Evolutionary conservation across 768 basidiomycete genomes (phyloP).

Genomic region (Rubroboletus satanas): DNA sequence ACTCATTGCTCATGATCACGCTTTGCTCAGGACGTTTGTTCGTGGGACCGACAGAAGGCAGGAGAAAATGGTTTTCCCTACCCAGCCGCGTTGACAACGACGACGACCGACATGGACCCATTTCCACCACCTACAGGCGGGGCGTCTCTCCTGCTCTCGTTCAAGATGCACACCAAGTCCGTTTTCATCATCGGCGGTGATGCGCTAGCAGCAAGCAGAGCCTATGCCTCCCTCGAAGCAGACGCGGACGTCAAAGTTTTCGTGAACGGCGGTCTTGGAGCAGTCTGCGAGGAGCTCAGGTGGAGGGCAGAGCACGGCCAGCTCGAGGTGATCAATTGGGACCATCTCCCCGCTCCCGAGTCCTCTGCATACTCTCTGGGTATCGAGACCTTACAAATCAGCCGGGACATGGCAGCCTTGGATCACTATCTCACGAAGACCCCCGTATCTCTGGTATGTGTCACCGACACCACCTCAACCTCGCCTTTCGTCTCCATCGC

Average conservation of each 20-base stretch:
- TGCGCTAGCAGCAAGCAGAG: constrained; percentile 79
- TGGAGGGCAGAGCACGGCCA: constrained; percentile 58
- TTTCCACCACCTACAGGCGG: constrained; percentile 50
- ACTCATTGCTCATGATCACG: constrained; percentile 10
- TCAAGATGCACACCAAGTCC: constrained; percentile 50
- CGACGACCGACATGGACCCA: constrained; percentile 16
- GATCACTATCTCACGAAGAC: constrained; percentile 41
- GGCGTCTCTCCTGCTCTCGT: constrained; percentile 77
- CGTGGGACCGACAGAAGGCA: neutral
- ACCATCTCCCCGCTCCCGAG: constrained; percentile 36
- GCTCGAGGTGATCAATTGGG: constrained; percentile 56
- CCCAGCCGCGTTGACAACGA: neutral
- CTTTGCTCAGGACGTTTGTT: neutral
- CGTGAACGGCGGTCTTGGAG: constrained; percentile 42
- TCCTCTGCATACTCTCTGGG: constrained; percentile 18
- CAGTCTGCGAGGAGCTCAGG: constrained; percentile 67
- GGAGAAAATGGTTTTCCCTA: neutral
- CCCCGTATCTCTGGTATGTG: constrained; percentile 55
- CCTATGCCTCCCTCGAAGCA: constrained; percentile 78
- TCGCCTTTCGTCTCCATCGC: constrained; percentile 34
- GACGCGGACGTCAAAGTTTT: constrained; percentile 69
- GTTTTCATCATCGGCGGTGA: constrained; percentile 76
- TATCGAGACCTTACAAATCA: constrained; percentile 6
- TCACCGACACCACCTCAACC: constrained; percentile 72
- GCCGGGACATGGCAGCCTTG: constrained; percentile 43